Conservation (phyloP, 306 rosid species). For the Malus fusca region DNA sequence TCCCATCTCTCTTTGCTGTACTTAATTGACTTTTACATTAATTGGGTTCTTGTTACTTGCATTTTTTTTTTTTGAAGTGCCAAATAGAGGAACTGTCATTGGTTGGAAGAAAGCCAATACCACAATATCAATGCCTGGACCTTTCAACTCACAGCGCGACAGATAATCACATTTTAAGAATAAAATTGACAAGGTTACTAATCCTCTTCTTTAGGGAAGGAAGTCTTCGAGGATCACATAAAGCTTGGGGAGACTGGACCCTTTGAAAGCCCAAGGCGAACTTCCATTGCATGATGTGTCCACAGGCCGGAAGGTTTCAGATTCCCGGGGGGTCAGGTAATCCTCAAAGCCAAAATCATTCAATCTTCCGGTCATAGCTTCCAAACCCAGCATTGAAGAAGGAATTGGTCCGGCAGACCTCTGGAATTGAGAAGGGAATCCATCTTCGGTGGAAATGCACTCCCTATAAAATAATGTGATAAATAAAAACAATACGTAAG, state of each 20-base stretch:
- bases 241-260: slow-evolving; percentile 80
- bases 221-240: slow-evolving; percentile 19
- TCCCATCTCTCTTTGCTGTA: too few relatives aligned
- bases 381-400: slow-evolving; percentile 66
- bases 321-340: slow-evolving; percentile 69
- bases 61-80: too few relatives aligned
- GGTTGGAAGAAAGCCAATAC: not conserved
- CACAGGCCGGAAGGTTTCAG: slow-evolving; percentile 55
- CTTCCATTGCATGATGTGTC: slow-evolving; percentile 96
- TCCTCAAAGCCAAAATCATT: slow-evolving; percentile 71
- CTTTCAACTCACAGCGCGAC: not conserved
- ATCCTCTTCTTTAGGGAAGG: not conserved
- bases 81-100: not conserved
- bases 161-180: not conserved
- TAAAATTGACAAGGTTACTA: not conserved
- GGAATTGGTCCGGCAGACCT: slow-evolving; percentile 69
- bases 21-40: too few relatives aligned
- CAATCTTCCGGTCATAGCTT: slow-evolving; percentile 60
- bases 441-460: slow-evolving; percentile 70
- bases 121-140: not conserved
- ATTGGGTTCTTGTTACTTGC: too few relatives aligned
- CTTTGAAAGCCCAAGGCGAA: slow-evolving; percentile 78
- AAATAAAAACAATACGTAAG: too few relatives aligned
- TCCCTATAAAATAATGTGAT: slow-evolving; percentile 17
- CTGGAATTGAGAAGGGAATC: slow-evolving; percentile 75